phyloP scores from a whole-genome alignment of 148 eudicot genomes.

The Vaccinium darrowii region DNA sequence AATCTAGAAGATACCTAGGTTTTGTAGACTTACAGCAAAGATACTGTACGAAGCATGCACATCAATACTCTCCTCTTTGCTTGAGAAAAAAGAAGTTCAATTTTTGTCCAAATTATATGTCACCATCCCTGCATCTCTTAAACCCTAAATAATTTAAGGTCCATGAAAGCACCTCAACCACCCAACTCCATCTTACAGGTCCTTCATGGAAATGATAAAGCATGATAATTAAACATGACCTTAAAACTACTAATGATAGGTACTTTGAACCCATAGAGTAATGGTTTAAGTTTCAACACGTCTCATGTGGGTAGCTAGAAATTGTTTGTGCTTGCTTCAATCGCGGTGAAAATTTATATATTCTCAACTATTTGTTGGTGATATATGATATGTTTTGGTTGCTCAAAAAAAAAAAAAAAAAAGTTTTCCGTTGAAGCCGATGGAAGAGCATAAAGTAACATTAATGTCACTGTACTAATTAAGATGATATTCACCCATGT shows the following conservation, averaged over 20 bases:
- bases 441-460: no score
- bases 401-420: no score
- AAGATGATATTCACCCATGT: no score
- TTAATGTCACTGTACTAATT: no score
- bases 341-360: not conserved
- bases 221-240: not conserved
- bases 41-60: conserved; percentile 5
- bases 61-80: conserved; percentile 1
- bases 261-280: not conserved
- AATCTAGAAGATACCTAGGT: no score
- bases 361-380: not conserved
- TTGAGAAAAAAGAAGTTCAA: not conserved
- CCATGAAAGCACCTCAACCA: conserved; percentile 3
- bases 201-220: not conserved
- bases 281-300: not conserved
- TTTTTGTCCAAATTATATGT: not conserved
- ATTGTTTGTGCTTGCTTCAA: not conserved
- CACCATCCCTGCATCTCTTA: not conserved
- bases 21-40: not conserved
- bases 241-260: not conserved
- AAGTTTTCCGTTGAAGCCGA: no score
- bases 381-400: no score
- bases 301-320: not conserved
- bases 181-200: not conserved
- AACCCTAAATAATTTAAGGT: not conserved